These are phyloP conservation scores for Thalassiosira hispida DNA, from an alignment of 352 stramenopile genomes.

Conservation along the genomic window DNA sequence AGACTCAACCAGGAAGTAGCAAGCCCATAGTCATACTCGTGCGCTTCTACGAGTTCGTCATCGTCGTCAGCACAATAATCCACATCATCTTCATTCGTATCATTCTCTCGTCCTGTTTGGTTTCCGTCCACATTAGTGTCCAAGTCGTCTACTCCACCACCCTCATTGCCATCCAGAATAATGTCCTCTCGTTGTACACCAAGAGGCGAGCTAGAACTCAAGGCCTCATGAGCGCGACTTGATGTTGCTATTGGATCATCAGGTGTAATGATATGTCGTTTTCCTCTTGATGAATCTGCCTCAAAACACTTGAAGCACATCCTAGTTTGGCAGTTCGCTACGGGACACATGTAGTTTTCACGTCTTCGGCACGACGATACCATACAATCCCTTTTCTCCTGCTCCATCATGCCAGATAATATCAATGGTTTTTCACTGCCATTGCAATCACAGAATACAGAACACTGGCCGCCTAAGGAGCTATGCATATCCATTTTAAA, in stretches of 20 bases:
- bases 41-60: background rate
- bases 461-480: constrained; percentile 12
- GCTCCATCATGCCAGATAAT: constrained; percentile 5
- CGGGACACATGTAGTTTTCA: constrained; percentile 20
- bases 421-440: constrained; percentile 16
- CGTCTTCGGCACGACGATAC: background rate
- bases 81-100: background rate
- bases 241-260: background rate
- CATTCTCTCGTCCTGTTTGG: background rate
- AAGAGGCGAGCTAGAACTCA: too few species aligned
- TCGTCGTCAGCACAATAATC: background rate
- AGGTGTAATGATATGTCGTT: background rate
- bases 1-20: too few species aligned
- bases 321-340: background rate
- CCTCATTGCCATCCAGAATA: background rate
- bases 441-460: constrained; percentile 17
- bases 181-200: too few species aligned
- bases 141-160: background rate
- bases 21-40: background rate
- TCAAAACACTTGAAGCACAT: background rate
- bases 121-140: background rate
- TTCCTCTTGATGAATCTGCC: background rate
- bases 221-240: too few species aligned
- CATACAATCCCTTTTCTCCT: constrained; percentile 14
- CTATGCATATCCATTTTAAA: constrained; percentile 21